phyloP scores from a whole-genome alignment of 805 yeast species.

The Alloascoidea hylecoeti region DNA sequence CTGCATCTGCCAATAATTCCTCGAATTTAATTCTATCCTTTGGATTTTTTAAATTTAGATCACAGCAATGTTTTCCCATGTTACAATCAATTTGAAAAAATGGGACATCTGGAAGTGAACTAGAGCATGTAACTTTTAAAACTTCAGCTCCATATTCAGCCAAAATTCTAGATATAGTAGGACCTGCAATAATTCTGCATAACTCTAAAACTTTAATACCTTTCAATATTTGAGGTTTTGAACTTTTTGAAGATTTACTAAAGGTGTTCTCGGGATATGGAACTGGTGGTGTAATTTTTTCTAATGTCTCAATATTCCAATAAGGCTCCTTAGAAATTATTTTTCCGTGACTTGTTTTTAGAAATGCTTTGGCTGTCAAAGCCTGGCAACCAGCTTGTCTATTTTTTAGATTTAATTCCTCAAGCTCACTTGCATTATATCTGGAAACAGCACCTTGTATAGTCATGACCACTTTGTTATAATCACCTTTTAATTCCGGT shows the following conservation, averaged over 20 bases:
- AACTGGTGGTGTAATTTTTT: conserved; percentile 15
- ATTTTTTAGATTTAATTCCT: conserved; percentile 14
- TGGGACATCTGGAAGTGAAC: conserved; percentile 18
- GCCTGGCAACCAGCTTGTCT: conserved; percentile 20
- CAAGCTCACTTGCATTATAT: conserved; percentile 16
- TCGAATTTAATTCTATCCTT: conserved; percentile 16
- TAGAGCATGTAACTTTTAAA: conserved; percentile 15
- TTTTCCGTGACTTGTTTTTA: conserved; percentile 17
- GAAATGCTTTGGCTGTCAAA: conserved; percentile 16
- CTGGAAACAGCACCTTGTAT: conserved; percentile 13
- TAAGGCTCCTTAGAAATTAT: conserved; percentile 12
- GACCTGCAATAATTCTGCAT: conserved; percentile 20
- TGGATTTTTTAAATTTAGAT: conserved; percentile 16
- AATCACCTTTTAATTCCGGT: conserved; percentile 12
- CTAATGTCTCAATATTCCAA: conserved; percentile 13
- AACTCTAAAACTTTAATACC: conserved; percentile 21
- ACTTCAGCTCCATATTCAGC: conserved; percentile 22
- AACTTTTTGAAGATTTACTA: conserved; percentile 1
- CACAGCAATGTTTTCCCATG: conserved; percentile 20
- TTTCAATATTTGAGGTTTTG: conserved; percentile 13
- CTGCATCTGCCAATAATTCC: conserved; percentile 17
- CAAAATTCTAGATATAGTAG: conserved; percentile 18
- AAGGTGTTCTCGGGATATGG: conserved; percentile 7
- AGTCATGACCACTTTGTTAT: conserved; percentile 13
- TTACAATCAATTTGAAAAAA: conserved; percentile 21